Evolutionary conservation across 345 rosid genomes (phyloP).

Genomic region (Arabidopsis thaliana): DNA sequence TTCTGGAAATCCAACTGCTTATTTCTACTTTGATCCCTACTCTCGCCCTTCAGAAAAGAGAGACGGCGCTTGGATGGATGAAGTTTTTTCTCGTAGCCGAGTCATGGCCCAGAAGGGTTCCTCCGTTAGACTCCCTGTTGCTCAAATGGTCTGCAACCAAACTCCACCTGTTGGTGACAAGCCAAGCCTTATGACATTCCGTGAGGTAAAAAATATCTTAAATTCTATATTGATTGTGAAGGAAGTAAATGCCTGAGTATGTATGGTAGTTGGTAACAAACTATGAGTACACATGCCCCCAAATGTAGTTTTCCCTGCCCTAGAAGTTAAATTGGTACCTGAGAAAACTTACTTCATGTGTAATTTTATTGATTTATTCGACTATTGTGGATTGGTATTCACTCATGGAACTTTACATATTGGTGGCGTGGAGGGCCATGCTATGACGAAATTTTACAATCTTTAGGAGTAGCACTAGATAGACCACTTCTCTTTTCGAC

Average conservation of each 20-base stretch:
- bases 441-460: background rate
- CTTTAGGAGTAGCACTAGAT: slow-evolving; percentile 19
- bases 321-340: slow-evolving; percentile 3
- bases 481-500: background rate
- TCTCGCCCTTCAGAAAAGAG: slow-evolving; percentile 93
- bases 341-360: background rate
- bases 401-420: background rate
- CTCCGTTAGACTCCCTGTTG: slow-evolving; percentile 55
- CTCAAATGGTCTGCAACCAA: slow-evolving; percentile 97
- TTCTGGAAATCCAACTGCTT: slow-evolving; percentile 76
- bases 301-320: slow-evolving; percentile 3
- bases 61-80: slow-evolving; percentile 97
- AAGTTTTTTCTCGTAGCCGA: slow-evolving; percentile 80
- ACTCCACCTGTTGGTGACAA: slow-evolving; percentile 93
- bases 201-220: slow-evolving; percentile 60
- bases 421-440: slow-evolving; percentile 29
- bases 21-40: slow-evolving; percentile 95
- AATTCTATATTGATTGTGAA: slow-evolving; percentile 12
- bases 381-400: slow-evolving; percentile 16
- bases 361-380: background rate
- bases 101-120: slow-evolving; percentile 50
- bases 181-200: slow-evolving; percentile 98
- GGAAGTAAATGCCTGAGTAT: background rate
- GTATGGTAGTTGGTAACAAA: slow-evolving; percentile 17
- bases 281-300: background rate